A percentile compares a stretch with the other conserved stretches of the same genome.
phyloP scores from a whole-genome alignment of 169 alveolate species.

The Eimeria falciformis region DNA sequence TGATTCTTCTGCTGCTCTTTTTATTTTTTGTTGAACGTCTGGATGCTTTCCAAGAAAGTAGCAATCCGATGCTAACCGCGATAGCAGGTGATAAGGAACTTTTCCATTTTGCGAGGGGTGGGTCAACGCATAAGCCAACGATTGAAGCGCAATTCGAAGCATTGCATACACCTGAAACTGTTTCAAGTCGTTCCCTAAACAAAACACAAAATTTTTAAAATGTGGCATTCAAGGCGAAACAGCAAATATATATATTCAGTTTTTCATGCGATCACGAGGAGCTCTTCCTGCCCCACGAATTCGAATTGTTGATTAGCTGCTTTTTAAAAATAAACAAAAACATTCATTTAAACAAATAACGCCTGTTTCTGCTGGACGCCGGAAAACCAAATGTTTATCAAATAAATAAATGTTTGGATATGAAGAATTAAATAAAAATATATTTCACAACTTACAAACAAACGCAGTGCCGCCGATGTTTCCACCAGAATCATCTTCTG shows the following conservation, averaged over 20 bases:
- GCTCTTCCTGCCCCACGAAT: too few species aligned
- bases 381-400: too few species aligned
- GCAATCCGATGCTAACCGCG: background rate
- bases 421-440: background rate
- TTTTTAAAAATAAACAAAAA: too few species aligned
- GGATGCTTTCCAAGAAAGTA: background rate
- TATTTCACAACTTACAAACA: background rate
- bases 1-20: background rate
- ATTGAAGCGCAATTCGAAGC: background rate
- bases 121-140: background rate
- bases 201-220: too few species aligned
- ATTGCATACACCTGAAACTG: background rate
- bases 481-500: constrained; percentile 15
- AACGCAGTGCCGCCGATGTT: constrained; percentile 28
- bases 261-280: too few species aligned
- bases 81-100: background rate
- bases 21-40: background rate
- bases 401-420: background rate
- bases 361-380: too few species aligned
- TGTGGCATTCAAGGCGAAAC: background rate
- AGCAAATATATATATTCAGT: background rate
- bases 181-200: background rate
- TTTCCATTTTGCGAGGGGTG: background rate
- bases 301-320: too few species aligned
- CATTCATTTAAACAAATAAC: too few species aligned